Percentiles rank a stretch among this genome's conserved stretches.
Evolutionary conservation across 1,139 yeast species (phyloP).

Genomic region (Saccharomyces hybrid): DNA sequence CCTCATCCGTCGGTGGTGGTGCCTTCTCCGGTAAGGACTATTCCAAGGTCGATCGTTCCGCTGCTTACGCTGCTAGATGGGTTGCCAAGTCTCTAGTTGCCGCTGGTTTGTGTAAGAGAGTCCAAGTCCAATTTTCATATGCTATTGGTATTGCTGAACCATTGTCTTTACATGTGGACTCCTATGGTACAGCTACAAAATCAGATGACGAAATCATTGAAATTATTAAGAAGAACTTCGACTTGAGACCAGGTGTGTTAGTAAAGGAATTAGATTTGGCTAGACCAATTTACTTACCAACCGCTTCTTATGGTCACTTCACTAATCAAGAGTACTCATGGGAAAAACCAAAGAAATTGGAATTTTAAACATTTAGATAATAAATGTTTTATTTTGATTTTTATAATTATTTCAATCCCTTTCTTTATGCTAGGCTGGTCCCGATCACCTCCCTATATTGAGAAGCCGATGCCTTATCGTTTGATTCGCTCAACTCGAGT

Average conservation of each 20-base stretch:
- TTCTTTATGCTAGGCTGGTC: not conserved
- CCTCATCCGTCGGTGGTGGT: conserved; percentile 99
- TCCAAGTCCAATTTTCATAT: conserved; percentile 94
- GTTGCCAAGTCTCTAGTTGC: conserved; percentile 95
- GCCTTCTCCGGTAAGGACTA: conserved; percentile 99
- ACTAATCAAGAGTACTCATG: conserved; percentile 97
- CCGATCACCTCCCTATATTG: not conserved
- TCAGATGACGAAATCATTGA: conserved; percentile 83
- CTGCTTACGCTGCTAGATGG: conserved; percentile 99
- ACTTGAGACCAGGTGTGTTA: conserved; percentile 98
- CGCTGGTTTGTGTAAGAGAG: conserved; percentile 95
- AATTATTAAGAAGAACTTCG: conserved; percentile 89
- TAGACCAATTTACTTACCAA: conserved; percentile 97
- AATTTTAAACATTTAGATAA: conserved; percentile 40
- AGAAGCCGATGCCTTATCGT: conserved; percentile 4
- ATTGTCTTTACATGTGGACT: conserved; percentile 91
- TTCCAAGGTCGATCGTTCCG: conserved; percentile 99
- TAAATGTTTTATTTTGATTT: not conserved
- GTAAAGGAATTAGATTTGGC: conserved; percentile 95
- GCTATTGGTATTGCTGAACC: conserved; percentile 99
- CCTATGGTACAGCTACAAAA: conserved; percentile 94
- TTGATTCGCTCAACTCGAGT: conserved; percentile 18
- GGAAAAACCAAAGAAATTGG: conserved; percentile 94
- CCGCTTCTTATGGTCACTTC: conserved; percentile 99
- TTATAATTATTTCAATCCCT: not conserved